Base-by-base conservation (phyloP, 2,329 filamentous ascomycete species). In the Apiospora arundinis region DNA sequence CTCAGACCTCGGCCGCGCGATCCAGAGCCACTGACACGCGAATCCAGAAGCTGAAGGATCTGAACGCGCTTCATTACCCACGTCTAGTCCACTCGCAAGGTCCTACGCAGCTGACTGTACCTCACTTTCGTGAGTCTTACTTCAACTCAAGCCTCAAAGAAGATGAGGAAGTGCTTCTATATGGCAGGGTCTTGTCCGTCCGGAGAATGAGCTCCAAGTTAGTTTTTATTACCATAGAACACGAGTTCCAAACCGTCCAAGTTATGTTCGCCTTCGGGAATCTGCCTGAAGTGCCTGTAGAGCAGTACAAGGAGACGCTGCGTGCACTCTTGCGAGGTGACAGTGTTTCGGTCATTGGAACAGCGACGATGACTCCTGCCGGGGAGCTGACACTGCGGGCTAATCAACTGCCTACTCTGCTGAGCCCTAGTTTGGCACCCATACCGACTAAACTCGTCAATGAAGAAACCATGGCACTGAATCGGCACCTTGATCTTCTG, bases 401-500 rank as follows among this genome's bases (percentile, higher is more conserved):
- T 16, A 88, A 84, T 4, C 83, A 89, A 67, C 81, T 97, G 16
- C 95, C 95, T 5, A 83, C 88, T 65, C 84, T 97, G 14, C 83
- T 97, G 65, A 89, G 94, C 18, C 95, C 95, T 0, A 91, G 92
- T 75, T 86, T 98, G 72, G 93, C 95, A 75, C 91, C 92, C 74
- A 86, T 97, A 18, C 96, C 96, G 0, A 86, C 91, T 45, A 87
- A 87, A 70, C 84, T 97, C 67, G 87, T 87, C 67, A 91, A 95
- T 78, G 86, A 89, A 56, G 93, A 95, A 80, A 92, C 90, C 46
- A 90, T 90, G 74, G 91, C 92, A 49, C 90, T 92, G 73, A 90
- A 92, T 75, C 93, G 94, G 28, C 95, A 98, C 83, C 88, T 97
- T 49, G 94, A 98, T 81, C 90, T 97, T 81, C 88, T 98, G 42